Conservation (phyloP, 139 green algal species). For the Spirogloea muscicola region DNA sequence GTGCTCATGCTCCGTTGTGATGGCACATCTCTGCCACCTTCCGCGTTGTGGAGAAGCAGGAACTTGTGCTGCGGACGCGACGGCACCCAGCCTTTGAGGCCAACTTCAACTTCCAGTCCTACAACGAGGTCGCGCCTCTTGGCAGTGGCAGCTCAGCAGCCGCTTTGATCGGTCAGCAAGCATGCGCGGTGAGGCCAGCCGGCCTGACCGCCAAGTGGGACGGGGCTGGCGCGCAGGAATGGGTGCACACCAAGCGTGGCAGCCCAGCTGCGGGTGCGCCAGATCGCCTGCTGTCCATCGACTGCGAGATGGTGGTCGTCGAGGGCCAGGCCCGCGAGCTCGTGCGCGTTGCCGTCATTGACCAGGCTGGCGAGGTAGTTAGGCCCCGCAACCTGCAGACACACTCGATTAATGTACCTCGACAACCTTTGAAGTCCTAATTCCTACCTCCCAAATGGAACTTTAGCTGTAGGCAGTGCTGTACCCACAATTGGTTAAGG, state of each 20-base stretch:
- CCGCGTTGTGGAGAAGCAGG: background rate
- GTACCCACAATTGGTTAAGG: too few relatives aligned
- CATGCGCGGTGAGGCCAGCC: background rate
- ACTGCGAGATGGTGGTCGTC: conserved; percentile 54
- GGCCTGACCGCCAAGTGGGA: too few relatives aligned
- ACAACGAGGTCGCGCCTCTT: conserved; percentile 1
- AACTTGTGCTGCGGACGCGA: conserved; percentile 23
- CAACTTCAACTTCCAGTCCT: background rate
- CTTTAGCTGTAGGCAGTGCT: too few relatives aligned
- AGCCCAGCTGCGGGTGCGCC: background rate
- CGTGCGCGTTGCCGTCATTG: conserved; percentile 7
- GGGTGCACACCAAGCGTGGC: background rate
- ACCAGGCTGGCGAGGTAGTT: conserved; percentile 3
- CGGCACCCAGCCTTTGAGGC: background rate
- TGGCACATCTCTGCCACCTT: too few relatives aligned
- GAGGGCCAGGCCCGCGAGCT: conserved; percentile 6
- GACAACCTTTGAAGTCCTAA: too few relatives aligned
- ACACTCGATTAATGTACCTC: too few relatives aligned
- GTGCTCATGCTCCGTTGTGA: too few relatives aligned
- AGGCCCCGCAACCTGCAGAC: too few relatives aligned
- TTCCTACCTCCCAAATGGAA: too few relatives aligned
- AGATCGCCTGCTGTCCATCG: conserved; percentile 30
- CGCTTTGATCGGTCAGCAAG: background rate
- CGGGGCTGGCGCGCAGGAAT: too few relatives aligned
- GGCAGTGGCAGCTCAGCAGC: too few relatives aligned